Evolutionary conservation across 371 early-diverging fungal species (phyloP), one percentile per base, ranked within the genome.

Genomic region (Furculomyces boomerangus): DNA sequence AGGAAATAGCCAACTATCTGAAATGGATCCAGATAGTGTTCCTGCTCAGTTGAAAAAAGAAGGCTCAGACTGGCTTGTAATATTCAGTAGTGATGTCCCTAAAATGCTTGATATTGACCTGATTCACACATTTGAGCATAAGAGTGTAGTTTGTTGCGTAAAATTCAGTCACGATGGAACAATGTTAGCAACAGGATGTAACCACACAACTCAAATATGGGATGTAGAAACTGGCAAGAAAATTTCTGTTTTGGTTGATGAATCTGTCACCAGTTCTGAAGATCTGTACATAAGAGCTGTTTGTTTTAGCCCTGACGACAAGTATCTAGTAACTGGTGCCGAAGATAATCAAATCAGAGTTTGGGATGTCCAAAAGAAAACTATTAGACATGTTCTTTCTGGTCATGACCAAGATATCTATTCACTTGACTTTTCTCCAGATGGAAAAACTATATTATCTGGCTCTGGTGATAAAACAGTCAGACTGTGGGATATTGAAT

Each of bases 351-450:
- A 86, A 54, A 89, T 96, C 56, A 80, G 95, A 50, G 80, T 87
- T 54, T 86, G 86, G 86, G 88, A 87, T 58, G 81, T 87, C 51
- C 62, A 64, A 53, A 79, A 73, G 58, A 78, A 77, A 56, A 68
- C 74, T 29, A 84, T 88, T 53, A 76, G 76, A 41, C 77, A 73
- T 59, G 66, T 76, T 16, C 73, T 86, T 53, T 68, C 68, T 27
- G 99, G 98, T 10, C 99, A 98, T 65, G 90, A 88, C 49, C 90
- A 90, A 70, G 98, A 96, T 66, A 94, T 98, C 60, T 95, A 96
- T 61, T 84, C 87, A 24, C 71, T 98, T 60, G 98, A 95, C 57
- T 97, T 93, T 69, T 88, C 92, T 55, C 72, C 83, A 37, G 91
- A 95, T 64, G 96, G 98, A 28, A 74, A 81, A 57, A 78, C 79